phyloP scores from a whole-genome alignment of 306 rosid species.

The Begonia peltatifolia region DNA sequence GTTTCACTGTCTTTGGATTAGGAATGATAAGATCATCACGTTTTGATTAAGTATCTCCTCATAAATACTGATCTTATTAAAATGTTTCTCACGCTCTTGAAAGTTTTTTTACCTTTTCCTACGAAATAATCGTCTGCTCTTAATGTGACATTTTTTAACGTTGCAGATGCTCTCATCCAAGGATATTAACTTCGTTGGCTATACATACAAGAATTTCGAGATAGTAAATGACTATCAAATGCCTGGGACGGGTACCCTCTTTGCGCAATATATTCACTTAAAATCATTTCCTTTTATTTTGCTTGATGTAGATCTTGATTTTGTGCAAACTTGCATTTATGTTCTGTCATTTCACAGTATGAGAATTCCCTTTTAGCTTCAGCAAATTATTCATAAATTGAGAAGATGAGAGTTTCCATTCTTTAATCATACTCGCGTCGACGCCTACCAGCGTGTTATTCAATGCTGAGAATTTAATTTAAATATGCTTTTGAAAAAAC shows the following conservation, averaged over 20 bases:
- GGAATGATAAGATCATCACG: background rate
- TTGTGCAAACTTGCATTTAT: no score
- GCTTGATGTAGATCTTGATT: slow-evolving; percentile 6
- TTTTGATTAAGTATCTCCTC: background rate
- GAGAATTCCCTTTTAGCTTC: no score
- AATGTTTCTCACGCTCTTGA: no score
- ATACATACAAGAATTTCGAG: slow-evolving; percentile 93
- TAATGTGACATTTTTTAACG: slow-evolving; percentile 6
- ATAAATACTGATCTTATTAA: background rate
- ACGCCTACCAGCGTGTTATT: no score
- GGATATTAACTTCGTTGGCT: slow-evolving; percentile 95
- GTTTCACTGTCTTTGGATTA: background rate
- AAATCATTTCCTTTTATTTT: slow-evolving; percentile 11
- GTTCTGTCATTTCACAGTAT: no score
- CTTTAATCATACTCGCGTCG: no score
- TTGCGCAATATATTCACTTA: slow-evolving; percentile 4
- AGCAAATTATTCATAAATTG: no score
- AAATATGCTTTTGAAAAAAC: no score
- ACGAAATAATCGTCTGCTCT: no score
- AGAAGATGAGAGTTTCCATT: no score
- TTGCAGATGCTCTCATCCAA: slow-evolving; percentile 94
- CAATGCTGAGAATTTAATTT: no score
- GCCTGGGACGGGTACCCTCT: slow-evolving; percentile 76
- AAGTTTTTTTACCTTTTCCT: no score
- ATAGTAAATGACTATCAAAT: slow-evolving; percentile 91